phyloP scores from a whole-genome alignment of 768 basidiomycete species.

The Leccinum variicolor region DNA sequence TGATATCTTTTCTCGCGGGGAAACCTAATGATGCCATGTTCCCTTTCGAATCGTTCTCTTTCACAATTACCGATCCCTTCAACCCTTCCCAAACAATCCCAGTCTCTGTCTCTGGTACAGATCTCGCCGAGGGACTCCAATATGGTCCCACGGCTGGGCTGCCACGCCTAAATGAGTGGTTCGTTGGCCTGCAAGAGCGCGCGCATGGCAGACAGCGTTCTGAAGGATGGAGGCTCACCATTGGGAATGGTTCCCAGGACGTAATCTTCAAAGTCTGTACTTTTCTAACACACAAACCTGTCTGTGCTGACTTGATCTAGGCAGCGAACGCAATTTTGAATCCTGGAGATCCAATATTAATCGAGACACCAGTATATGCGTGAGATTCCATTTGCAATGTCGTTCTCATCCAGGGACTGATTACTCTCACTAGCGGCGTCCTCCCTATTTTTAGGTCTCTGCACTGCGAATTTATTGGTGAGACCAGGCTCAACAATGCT shows the following conservation, averaged over 20 bases:
- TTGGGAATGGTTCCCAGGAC: constrained; percentile 89
- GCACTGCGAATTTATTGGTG: constrained; percentile 58
- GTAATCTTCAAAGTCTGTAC: constrained; percentile 72
- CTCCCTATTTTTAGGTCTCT: constrained; percentile 60
- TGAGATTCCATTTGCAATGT: constrained; percentile 31
- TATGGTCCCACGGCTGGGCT: constrained; percentile 74
- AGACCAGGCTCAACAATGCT: constrained; percentile 7
- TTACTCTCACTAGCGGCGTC: constrained; percentile 47
- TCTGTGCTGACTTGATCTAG: constrained; percentile 36
- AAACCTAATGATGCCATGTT: constrained; percentile 91
- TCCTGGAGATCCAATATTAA: constrained; percentile 74
- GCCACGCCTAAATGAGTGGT: constrained; percentile 61
- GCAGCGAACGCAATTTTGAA: constrained; percentile 69
- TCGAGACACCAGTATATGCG: constrained; percentile 83
- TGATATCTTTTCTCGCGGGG: constrained; percentile 83
- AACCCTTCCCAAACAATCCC: constrained; percentile 43
- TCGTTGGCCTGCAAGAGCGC: constrained; percentile 65
- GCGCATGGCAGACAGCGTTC: constrained; percentile 60
- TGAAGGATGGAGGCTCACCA: constrained; percentile 71
- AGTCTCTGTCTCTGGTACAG: constrained; percentile 53
- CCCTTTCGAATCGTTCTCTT: constrained; percentile 80
- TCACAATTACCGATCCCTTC: constrained; percentile 52
- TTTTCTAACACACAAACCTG: background rate
- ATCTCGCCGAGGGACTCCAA: constrained; percentile 70
- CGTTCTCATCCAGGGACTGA: constrained; percentile 11